Conservation (phyloP, 371 early-diverging fungal species). For the Mucor sp. region DNA sequence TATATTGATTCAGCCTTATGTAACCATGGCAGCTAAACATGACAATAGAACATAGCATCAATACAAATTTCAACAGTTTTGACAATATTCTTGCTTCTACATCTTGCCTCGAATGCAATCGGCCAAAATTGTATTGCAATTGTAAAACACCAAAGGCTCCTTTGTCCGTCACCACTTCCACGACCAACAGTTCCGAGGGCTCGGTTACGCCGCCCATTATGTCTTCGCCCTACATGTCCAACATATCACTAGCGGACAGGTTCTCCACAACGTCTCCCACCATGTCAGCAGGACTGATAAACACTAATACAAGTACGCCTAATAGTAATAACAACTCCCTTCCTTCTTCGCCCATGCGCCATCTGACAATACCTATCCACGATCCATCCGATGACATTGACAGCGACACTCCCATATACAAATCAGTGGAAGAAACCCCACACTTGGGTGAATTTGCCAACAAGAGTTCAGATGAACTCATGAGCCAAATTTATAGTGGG, state of each 20-base stretch:
- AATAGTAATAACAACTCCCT: neutral
- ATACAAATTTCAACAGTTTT: neutral
- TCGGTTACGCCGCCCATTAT: slow-evolving; percentile 24
- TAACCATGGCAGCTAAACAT: neutral
- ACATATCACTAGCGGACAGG: neutral
- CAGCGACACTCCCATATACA: slow-evolving; percentile 51
- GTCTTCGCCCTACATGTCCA: neutral
- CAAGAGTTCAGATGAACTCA: slow-evolving; percentile 48
- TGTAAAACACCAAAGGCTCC: slow-evolving; percentile 5
- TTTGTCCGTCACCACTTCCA: neutral
- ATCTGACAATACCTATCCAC: slow-evolving; percentile 43
- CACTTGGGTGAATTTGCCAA: slow-evolving; percentile 40
- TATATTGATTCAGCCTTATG: neutral
- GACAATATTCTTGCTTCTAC: neutral
- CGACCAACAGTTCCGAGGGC: slow-evolving; percentile 30
- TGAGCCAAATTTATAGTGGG: slow-evolving; percentile 46
- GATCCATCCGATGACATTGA: slow-evolving; percentile 53
- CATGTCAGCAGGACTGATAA: slow-evolving; percentile 18
- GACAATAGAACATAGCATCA: neutral
- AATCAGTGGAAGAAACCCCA: slow-evolving; percentile 29
- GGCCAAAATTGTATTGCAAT: slow-evolving; percentile 21
- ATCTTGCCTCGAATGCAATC: slow-evolving; percentile 24
- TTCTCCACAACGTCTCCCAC: neutral
- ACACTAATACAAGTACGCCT: neutral
- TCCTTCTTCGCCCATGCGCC: slow-evolving; percentile 10